Evolutionary conservation across 306 rosid species (phyloP), one percentile per base, ranked within the genome.

Genomic region (Sophora flavescens): DNA sequence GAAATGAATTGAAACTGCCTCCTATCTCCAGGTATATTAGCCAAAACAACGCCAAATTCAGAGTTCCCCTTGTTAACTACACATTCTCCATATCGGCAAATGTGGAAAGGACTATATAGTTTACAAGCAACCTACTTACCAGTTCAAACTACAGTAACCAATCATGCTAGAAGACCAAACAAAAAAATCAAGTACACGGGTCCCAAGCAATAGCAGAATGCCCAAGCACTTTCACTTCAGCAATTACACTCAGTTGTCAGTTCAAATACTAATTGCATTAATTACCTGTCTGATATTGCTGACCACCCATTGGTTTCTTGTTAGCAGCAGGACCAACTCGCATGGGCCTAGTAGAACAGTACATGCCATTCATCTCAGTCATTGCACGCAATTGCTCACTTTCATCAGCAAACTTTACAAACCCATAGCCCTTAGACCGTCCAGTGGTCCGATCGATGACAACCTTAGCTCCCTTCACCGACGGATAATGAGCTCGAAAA

Each of bases 391-490:
- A 5, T 72, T 89, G 93, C 56, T 89, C 86, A 59, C 47, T 32
- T 63, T 89, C 93, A 18, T 89, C 93, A 8, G 86, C 84, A 47
- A 89, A 89, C 81, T 84, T 85, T 6, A 89, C 91, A 81, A 89
- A 89, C 15, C 93, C 93, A 69, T 87, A 89, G 63, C 93, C 93
- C 66, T 89, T 89, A 1, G 93, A 87, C 45, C 91, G 91, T 57
- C 89, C 93, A 16, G 93, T 89, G 71, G 86, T 47, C 80, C 91
- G 81, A 69, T 89, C 93, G 16, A 86, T 89, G 15, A 89, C 93
- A 63, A 89, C 93, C 76, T 87, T 89, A 2, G 91, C 93, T 53
- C 93, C 91, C 81, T 89, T 89, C 14, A 89, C 84, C 2, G 93
- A 83, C 16, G 65, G 66, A 64, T 85, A 89, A 4, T 68, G 77